Base-by-base conservation (phyloP, 345 rosid genomes). In the Brassica incana region DNA sequence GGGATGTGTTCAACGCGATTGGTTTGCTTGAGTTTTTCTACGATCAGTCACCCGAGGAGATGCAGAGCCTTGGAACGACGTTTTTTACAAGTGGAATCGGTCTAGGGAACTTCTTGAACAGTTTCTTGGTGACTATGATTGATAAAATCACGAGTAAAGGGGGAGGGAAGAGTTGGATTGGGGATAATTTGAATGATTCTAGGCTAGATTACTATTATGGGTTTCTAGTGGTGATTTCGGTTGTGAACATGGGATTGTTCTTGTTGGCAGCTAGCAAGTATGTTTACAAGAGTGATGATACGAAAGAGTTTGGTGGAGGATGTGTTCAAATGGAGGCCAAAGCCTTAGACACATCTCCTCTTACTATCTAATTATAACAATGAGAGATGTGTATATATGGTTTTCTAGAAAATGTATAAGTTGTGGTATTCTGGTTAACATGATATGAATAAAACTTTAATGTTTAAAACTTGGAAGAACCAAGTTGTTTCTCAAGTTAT, bases 31-130 rank as follows among this genome's bases (percentile, higher is more conserved):
- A 92, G 81, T 94, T 94, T 75, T 94, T 94, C 90, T 91, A 90
- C 52, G 97, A 94, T 71, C 98, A 94, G 48, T 87, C 97, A 1
- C 97, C 97, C 1, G 92, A 90, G 62, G 92, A 91, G 61, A 92
- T 94, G 97, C 93, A 92, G 73, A 94, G 97, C 87, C 89, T 92
- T 0, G 98, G 98, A 50, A 94, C 98, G 3, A 88, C 96, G 3
- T 94, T 90, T 84, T 94, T 92, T 83, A 94, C 98, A 0, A 91
- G 96, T 70, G 96, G 94, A 61, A 88, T 92, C 14, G 98, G 98
- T 0, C 85, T 88, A 10, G 98, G 98, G 54, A 94, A 90, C 72
- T 94, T 94, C 83, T 69, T 94, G 65, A 94, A 90, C 67, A 89
- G 97, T 72, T 86, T 94, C 43, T 80, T 94, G 67, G 91, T 94